A percentile compares a stretch with the other conserved stretches of the same genome.
phyloP scores from a whole-genome alignment of 345 rosid species.

The Eucalyptus lansdowneana region DNA sequence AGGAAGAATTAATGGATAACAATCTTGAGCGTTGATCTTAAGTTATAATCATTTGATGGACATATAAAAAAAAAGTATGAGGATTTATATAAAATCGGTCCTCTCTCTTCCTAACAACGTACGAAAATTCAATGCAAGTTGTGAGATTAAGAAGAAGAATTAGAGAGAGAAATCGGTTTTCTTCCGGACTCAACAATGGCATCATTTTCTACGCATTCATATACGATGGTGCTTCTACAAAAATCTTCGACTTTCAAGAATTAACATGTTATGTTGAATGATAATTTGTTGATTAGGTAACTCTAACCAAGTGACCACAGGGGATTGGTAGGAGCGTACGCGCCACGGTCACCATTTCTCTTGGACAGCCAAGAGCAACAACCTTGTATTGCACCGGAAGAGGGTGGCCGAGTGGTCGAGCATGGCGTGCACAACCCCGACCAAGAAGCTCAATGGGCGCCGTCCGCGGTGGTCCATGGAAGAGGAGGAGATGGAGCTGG shows the following conservation, averaged over 20 bases:
- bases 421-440: neutral
- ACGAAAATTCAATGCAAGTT: too few species aligned
- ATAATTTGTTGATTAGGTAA: neutral
- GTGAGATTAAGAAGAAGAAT: neutral
- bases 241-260: neutral
- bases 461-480: neutral
- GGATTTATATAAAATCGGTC: too few species aligned
- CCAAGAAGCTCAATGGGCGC: neutral
- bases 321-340: neutral
- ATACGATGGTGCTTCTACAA: neutral
- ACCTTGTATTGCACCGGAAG: too few species aligned
- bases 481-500: neutral
- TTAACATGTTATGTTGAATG: neutral
- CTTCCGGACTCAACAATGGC: neutral
- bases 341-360: neutral
- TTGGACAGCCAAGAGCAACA: too few species aligned
- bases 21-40: too few species aligned
- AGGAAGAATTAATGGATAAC: too few species aligned
- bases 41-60: too few species aligned
- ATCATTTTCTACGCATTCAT: neutral
- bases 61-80: too few species aligned
- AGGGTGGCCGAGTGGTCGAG: neutral
- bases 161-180: neutral
- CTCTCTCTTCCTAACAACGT: too few species aligned
- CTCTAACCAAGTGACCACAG: neutral